Conservation (phyloP, 306 rosid species). For the Vigna angularis region DNA sequence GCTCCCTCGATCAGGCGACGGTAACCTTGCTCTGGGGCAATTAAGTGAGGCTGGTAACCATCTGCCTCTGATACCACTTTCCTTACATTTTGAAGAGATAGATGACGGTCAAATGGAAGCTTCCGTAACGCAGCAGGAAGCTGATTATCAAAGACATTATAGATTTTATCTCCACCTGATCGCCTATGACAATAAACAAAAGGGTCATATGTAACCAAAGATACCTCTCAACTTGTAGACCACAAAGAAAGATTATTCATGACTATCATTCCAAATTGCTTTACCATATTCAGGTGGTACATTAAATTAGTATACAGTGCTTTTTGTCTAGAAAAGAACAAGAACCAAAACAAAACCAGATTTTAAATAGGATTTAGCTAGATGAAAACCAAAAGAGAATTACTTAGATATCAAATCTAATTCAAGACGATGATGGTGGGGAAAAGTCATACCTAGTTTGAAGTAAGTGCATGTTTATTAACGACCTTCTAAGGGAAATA, state of each 20-base stretch:
- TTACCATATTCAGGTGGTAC: slow-evolving; percentile 31
- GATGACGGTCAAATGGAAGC: slow-evolving; percentile 99
- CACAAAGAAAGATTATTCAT: slow-evolving; percentile 9
- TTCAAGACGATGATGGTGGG: background rate
- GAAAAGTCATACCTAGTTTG: background rate
- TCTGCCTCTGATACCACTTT: slow-evolving; percentile 97
- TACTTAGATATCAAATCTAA: background rate
- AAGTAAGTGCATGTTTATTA: slow-evolving; percentile 11
- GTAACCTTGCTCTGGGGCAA: slow-evolving; percentile 99
- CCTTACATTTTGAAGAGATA: slow-evolving; percentile 85
- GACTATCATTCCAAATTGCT: slow-evolving; percentile 34
- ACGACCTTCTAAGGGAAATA: background rate
- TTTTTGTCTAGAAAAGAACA: slow-evolving; percentile 9
- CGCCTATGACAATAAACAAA: slow-evolving; percentile 63
- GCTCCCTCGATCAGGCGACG: slow-evolving; percentile 91
- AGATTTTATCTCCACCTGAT: slow-evolving; percentile 95
- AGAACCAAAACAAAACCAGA: slow-evolving; percentile 11
- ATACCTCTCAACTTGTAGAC: background rate
- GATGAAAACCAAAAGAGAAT: background rate
- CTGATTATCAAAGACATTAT: slow-evolving; percentile 96
- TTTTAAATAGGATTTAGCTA: background rate
- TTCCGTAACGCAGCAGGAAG: slow-evolving; percentile 96
- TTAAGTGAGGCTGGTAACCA: slow-evolving; percentile 99
- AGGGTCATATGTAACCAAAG: slow-evolving; percentile 22
- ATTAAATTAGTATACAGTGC: slow-evolving; percentile 4